These are phyloP conservation scores for Chlamydomonas applanata DNA, from an alignment of 139 green algal species.

Conservation along the genomic window DNA sequence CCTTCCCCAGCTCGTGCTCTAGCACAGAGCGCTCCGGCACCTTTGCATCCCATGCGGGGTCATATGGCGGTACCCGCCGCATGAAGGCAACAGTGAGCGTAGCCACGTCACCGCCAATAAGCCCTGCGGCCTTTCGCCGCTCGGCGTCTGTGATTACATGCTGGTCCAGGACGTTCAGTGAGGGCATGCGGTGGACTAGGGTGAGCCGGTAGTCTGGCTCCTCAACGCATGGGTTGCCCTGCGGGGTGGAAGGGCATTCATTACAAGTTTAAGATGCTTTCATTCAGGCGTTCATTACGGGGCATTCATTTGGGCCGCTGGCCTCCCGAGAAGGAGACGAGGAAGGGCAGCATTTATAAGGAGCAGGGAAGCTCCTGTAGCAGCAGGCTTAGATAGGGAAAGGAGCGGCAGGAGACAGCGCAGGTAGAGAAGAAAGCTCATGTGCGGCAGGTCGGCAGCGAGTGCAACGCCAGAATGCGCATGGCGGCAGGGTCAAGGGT, in stretches of 20 bases:
- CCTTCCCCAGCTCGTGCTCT: conserved; percentile 44
- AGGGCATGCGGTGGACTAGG: conserved; percentile 46
- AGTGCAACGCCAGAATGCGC: no score
- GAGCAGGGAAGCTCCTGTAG: no score
- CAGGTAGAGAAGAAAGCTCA: no score
- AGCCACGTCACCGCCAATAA: conserved; percentile 29
- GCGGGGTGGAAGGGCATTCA: neutral
- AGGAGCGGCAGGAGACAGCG: no score
- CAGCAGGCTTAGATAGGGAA: no score
- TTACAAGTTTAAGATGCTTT: no score
- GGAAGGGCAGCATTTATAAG: no score
- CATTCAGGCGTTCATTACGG: no score
- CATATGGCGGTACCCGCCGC: conserved; percentile 18
- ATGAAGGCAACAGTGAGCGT: conserved; percentile 46
- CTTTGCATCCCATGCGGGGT: conserved; percentile 24
- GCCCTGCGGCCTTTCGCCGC: conserved; percentile 22
- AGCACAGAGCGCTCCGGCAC: conserved; percentile 30
- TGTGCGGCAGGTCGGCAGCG: no score
- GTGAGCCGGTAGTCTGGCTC: conserved; percentile 65
- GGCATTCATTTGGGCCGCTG: no score
- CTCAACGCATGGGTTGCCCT: conserved; percentile 62
- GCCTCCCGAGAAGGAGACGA: no score
- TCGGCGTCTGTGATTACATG: conserved; percentile 47
- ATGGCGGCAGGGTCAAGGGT: no score
- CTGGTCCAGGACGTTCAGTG: conserved; percentile 51